Evolutionary conservation across 108 stramenopile genomes (phyloP).

Genomic region (Cyclotella sp.): DNA sequence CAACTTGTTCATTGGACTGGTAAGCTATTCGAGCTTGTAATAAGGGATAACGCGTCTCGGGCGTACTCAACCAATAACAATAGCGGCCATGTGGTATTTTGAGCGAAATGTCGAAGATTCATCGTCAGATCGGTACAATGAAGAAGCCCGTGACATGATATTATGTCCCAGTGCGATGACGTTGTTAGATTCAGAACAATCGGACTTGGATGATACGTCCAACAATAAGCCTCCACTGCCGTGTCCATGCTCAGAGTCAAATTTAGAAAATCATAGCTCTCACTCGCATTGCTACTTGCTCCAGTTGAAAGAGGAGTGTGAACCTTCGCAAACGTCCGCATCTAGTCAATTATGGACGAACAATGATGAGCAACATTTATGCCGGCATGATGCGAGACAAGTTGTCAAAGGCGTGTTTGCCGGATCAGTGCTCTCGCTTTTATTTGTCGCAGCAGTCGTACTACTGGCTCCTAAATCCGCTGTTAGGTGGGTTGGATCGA

Average conservation of each 20-base stretch:
- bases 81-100: constrained; percentile 18
- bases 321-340: background rate
- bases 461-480: constrained; percentile 9
- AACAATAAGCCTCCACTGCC: constrained; percentile 13
- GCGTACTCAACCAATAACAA: background rate
- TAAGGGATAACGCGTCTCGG: too few relatives aligned
- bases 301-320: background rate
- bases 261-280: background rate
- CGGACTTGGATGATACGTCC: background rate
- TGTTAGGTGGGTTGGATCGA: constrained; percentile 14
- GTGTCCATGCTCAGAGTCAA: constrained; percentile 23
- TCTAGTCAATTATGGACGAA: background rate
- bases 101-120: constrained; percentile 26
- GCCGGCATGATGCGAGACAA: background rate
- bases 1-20: too few relatives aligned
- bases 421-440: constrained; percentile 2
- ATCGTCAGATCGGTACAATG: background rate
- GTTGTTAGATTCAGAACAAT: constrained; percentile 8
- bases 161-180: background rate
- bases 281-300: background rate
- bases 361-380: background rate
- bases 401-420: constrained; percentile 14
- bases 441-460: constrained; percentile 1
- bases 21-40: too few relatives aligned
- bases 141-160: constrained; percentile 2